Base-by-base conservation (phyloP, 176 grass and related monocot genomes). In the Bolboschoenus planiculmis region DNA sequence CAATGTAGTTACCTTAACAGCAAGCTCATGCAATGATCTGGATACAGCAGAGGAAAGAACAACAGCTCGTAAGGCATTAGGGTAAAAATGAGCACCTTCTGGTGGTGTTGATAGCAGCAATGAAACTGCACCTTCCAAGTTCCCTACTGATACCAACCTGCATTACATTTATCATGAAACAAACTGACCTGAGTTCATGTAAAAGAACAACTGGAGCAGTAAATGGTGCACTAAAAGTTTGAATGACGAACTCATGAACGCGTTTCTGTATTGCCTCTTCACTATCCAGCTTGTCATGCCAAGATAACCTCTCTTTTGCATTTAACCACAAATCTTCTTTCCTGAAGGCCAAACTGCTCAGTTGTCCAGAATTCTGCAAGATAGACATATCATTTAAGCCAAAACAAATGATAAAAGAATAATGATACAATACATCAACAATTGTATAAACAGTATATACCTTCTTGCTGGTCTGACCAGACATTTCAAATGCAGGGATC, bases 251-350 rank as follows among this genome's bases (percentile, higher is more conserved):
- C 96, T 98, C 96, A 84, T 98, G 96, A 78, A 98, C 83, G 88
- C 89, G 90, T 82, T 98, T 98, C 87, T 98, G 96, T 87, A 95
- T 90, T 90, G 90, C 96, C 35, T 98, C 92, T 89, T 98, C 96
- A 16, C 89, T 87, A 88, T 98, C 92, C 11, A 98, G 85, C 81
- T 93, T 98, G 7, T 93, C 90, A 81, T 98, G 96, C 96, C 96
- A 98, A 80, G 96, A 85, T 87, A 98, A 91, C 78, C 92, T 92
- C 88, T 95, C 92, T 87, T 93, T 98, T 33, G 96, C 96, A 91
- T 91, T 90, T 79, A 86, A 88, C 87, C 90, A 93, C 40, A 98
- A 72, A 86, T 98, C 87, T 56, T 95, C 95, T 91, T 91, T 91
- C 81, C 87, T 95, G 83, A 98, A 98, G 59, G 89, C 89, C 90